These are phyloP conservation scores for Discostella pseudostelligera DNA, from an alignment of 108 stramenopile genomes.

Conservation along the genomic window DNA sequence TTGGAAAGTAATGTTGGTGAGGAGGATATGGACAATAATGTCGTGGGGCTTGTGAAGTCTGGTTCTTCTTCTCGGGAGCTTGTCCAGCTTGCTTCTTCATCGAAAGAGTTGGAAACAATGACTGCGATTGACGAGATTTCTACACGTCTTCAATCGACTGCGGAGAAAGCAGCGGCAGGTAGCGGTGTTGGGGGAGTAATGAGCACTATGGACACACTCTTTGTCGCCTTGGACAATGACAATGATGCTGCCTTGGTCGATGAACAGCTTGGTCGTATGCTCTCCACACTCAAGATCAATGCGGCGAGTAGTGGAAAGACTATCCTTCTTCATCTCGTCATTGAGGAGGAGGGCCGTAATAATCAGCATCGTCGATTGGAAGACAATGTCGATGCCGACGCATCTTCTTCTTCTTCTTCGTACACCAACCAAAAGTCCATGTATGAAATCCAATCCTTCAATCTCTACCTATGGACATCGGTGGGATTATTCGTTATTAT, in stretches of 20 bases:
- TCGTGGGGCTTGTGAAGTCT: slow-evolving; percentile 23
- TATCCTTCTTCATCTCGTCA: slow-evolving; percentile 74
- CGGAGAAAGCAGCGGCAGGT: slow-evolving; percentile 27
- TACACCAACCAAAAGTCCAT: slow-evolving; percentile 83
- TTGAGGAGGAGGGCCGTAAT: slow-evolving; percentile 56
- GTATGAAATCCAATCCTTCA: slow-evolving; percentile 90
- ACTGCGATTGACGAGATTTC: slow-evolving; percentile 25
- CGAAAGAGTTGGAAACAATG: slow-evolving; percentile 13
- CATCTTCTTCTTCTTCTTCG: slow-evolving; percentile 47
- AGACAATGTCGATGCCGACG: slow-evolving; percentile 54
- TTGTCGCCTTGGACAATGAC: slow-evolving; percentile 44
- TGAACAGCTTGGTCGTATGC: slow-evolving; percentile 47
- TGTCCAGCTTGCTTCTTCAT: slow-evolving; percentile 10
- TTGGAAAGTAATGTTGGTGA: slow-evolving; percentile 39
- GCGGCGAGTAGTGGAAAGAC: slow-evolving; percentile 46
- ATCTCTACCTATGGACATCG: slow-evolving; percentile 82
- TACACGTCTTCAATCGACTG: slow-evolving; percentile 10
- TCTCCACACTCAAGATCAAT: slow-evolving; percentile 48
- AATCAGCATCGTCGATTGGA: slow-evolving; percentile 55
- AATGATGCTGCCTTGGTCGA: slow-evolving; percentile 57
- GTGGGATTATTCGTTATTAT: slow-evolving; percentile 64
- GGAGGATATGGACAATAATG: slow-evolving; percentile 16
- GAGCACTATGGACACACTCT: slow-evolving; percentile 65
- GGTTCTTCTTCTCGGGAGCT: no score
- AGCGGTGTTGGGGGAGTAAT: slow-evolving; percentile 28